Evolutionary conservation across 768 basidiomycete species (phyloP), one percentile per base, ranked within the genome.

Genomic region (Xerocomus spinulosus): DNA sequence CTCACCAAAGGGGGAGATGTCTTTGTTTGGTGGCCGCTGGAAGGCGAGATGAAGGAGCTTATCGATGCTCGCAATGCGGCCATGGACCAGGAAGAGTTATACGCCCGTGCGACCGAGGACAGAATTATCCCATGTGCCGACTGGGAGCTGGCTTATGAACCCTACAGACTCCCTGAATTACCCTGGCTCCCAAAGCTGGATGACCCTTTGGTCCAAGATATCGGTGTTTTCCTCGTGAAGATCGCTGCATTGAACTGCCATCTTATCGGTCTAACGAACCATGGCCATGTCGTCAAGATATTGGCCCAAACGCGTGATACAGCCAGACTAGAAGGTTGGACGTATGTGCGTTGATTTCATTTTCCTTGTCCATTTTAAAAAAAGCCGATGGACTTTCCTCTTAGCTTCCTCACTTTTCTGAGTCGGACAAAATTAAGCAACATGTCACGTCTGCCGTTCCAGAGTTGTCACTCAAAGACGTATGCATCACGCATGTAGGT

Each of bases 401-500:
- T 13, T 50, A 92, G 90, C 76, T 92, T 42, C 83, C 85, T 15
- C 70, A 78, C 34, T 92, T 87, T 65, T 85, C 85, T 49, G 84
- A 89, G 56, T 57, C 79, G 3, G 68, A 73, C 14, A 70, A 69
- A 52, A 70, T 91, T 21, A 65, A 65, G 44, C 61, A 71, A 40
- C 68, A 78, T 46, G 61, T 74, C 14, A 63, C 63, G 6, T 83
- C 83, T 58, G 64, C 64, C 60, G 65, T 67, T 39, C 48, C 60
- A 15, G 57, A 68, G 15, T 43, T 71, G 24, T 64, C 70, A 21
- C 80, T 78, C 2, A 64, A 64, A 34, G 70, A 70, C 25, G 68
- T 85, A 68, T 73, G 75, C 51, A 87, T 90, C 61, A 88, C 88
- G 45, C 90, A 92, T 70, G 92, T 92, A 68, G 68, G 81, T 63